Evolutionary conservation across 306 rosid species (phyloP).

Genomic region (Elaeagnus macrophylla): DNA sequence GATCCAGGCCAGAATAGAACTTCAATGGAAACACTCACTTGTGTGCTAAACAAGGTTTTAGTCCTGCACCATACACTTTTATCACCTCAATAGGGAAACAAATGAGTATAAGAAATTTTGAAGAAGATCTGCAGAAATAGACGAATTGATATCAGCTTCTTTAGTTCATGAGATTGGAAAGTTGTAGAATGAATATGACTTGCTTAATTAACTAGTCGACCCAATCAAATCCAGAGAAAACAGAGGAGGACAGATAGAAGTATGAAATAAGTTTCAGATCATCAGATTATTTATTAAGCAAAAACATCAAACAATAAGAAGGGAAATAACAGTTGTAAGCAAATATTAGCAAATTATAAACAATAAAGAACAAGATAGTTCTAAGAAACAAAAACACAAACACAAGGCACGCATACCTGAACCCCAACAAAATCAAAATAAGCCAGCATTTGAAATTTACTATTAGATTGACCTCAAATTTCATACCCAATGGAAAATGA

Average conservation of each 20-base stretch:
- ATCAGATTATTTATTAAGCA: no score
- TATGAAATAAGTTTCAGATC: no score
- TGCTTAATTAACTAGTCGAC: no score
- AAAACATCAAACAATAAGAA: neutral
- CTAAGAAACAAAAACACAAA: conserved; percentile 1
- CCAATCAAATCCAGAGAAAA: no score
- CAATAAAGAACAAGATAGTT: neutral
- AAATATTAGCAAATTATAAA: neutral
- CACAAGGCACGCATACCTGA: conserved; percentile 1
- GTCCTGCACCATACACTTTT: neutral
- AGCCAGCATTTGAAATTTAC: neutral
- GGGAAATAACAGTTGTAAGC: neutral
- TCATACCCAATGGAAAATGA: no score
- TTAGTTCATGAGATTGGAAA: conserved; percentile 15
- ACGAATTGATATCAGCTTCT: conserved; percentile 4
- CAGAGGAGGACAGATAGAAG: no score
- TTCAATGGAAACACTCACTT: conserved; percentile 18
- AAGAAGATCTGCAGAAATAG: conserved; percentile 1
- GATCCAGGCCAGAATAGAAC: conserved; percentile 65
- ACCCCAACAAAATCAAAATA: neutral
- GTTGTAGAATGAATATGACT: neutral
- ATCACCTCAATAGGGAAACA: conserved; percentile 26
- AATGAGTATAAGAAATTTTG: conserved; percentile 6
- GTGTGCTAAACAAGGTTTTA: conserved; percentile 16
- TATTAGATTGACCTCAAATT: no score